These are phyloP conservation scores for Pleurostoma richardsiae DNA, from an alignment of 2,329 filamentous ascomycete genomes.

Conservation along the genomic window DNA sequence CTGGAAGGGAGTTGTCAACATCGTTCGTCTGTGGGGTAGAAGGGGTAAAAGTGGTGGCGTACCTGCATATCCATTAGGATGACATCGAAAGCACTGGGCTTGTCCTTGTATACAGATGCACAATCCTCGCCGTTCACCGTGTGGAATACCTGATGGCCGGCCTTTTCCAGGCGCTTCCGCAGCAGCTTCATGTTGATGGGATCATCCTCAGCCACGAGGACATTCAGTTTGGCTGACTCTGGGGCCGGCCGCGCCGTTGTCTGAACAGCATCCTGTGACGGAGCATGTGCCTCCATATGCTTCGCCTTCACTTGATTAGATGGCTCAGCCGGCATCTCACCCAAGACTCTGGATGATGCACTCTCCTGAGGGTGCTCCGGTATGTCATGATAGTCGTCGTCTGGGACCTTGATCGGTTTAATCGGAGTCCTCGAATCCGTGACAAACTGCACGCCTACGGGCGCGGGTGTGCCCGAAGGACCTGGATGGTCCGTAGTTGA, in stretches of 20 bases:
- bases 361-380: slow-evolving; percentile 21
- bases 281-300: neutral
- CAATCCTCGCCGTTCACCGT: slow-evolving; percentile 85
- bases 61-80: slow-evolving; percentile 94
- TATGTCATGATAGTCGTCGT: slow-evolving; percentile 37
- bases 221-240: slow-evolving; percentile 41
- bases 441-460: slow-evolving; percentile 30
- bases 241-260: slow-evolving; percentile 3
- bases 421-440: slow-evolving; percentile 39
- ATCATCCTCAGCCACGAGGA: slow-evolving; percentile 83
- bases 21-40: neutral
- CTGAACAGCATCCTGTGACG: neutral
- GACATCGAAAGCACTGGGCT: slow-evolving; percentile 62
- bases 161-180: slow-evolving; percentile 72
- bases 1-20: slow-evolving; percentile 33
- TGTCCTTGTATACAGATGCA: slow-evolving; percentile 62
- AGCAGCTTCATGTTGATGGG: slow-evolving; percentile 81
- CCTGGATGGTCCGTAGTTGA: too few species aligned
- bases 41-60: slow-evolving; percentile 22
- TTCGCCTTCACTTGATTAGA: neutral
- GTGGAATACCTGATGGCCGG: slow-evolving; percentile 65
- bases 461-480: slow-evolving; percentile 1
- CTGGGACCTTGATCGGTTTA: slow-evolving; percentile 41
- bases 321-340: slow-evolving; percentile 24
- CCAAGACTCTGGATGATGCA: slow-evolving; percentile 28